Percentiles rank a stretch among this genome's conserved stretches.
Conservation (phyloP, 2,329 filamentous ascomycete species). For the Beauveria medogensis region DNA sequence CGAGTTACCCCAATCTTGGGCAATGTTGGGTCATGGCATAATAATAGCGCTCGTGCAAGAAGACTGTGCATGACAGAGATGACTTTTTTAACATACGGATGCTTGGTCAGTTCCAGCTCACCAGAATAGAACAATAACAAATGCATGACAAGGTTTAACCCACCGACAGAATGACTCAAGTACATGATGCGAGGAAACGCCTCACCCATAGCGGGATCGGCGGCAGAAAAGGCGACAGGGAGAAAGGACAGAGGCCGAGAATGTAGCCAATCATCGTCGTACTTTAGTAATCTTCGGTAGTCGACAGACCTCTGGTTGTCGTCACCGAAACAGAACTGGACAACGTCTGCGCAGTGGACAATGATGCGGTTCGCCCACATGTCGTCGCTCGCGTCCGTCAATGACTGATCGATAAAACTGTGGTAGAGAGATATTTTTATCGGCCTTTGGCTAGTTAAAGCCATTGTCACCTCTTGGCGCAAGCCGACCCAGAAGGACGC, state of each 20-base stretch:
- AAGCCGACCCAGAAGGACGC: conserved; percentile 51
- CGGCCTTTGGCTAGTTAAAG: conserved; percentile 38
- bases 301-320: conserved; percentile 17
- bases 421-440: conserved; percentile 20
- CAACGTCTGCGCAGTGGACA: conserved; percentile 53
- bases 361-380: conserved; percentile 55
- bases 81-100: neutral
- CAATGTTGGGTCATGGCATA: neutral
- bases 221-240: neutral
- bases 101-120: neutral
- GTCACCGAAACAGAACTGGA: conserved; percentile 55
- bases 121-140: neutral
- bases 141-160: neutral
- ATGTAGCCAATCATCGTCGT: neutral
- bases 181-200: neutral
- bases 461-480: conserved; percentile 51
- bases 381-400: conserved; percentile 38
- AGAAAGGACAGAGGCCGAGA: neutral
- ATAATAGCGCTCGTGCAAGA: neutral
- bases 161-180: neutral
- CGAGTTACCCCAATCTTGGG: neutral
- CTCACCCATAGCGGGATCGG: neutral
- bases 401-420: neutral
- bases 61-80: neutral
- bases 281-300: neutral